Conservation (phyloP, 2,329 filamentous ascomycete species). For the Colletotrichum incanum region DNA sequence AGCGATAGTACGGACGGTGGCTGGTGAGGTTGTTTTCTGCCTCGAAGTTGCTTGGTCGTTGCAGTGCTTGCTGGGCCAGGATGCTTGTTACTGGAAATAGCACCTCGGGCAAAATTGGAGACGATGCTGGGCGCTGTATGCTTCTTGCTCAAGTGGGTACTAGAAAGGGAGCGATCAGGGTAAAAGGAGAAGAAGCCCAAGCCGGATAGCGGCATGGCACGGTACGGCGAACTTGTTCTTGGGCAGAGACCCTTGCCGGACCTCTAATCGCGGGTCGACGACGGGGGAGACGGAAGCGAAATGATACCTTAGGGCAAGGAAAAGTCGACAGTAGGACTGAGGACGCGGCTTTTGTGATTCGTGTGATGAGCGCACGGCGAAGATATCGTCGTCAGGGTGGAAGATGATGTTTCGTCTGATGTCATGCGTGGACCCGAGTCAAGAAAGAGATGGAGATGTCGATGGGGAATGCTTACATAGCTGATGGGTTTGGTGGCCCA, state of each 20-base stretch:
- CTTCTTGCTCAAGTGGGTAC: slow-evolving; percentile 15
- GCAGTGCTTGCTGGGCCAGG: slow-evolving; percentile 4
- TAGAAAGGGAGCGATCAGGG: not conserved
- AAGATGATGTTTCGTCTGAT: slow-evolving; percentile 38
- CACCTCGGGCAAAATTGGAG: slow-evolving; percentile 29
- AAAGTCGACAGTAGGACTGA: not conserved
- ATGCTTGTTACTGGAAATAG: slow-evolving; percentile 31
- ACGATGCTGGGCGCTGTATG: slow-evolving; percentile 9
- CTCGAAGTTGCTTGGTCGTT: not conserved
- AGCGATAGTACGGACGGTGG: not conserved
- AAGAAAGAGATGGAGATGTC: slow-evolving; percentile 19
- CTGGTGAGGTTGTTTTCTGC: slow-evolving; percentile 10
- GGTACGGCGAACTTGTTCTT: not conserved
- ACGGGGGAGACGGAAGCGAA: slow-evolving; percentile 5
- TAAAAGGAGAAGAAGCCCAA: slow-evolving; percentile 15
- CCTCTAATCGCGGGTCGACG: slow-evolving; percentile 9
- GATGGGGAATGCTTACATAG: slow-evolving; percentile 14
- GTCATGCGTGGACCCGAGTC: slow-evolving; percentile 28
- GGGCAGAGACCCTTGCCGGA: slow-evolving; percentile 5
- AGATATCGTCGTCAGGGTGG: slow-evolving; percentile 9
- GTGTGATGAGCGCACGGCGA: not conserved
- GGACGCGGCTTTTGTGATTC: not conserved
- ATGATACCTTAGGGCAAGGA: not conserved
- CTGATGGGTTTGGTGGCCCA: slow-evolving; percentile 5
- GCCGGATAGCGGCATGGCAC: slow-evolving; percentile 27